Conservation (phyloP, 2,329 filamentous ascomycete genomes). For the Stagonosporopsis cucurbitacearum region DNA sequence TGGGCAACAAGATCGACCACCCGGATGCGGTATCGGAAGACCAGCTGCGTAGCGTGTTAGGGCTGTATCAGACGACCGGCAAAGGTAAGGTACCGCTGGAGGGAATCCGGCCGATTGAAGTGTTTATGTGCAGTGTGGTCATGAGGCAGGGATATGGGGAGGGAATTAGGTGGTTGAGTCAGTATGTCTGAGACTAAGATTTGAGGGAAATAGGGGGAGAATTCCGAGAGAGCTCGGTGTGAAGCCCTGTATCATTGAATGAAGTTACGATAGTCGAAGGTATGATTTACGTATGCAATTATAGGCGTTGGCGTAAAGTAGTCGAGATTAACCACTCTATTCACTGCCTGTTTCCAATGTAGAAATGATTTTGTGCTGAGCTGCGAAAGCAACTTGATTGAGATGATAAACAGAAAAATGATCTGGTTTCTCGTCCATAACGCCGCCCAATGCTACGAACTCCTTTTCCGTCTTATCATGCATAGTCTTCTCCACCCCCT, state of each 20-base stretch:
- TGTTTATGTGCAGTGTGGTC: slow-evolving; percentile 97
- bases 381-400: not conserved
- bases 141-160: slow-evolving; percentile 79
- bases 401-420: not conserved
- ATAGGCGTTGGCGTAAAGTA: slow-evolving; percentile 18
- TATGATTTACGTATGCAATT: slow-evolving; percentile 5
- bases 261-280: not conserved
- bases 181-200: slow-evolving; percentile 49
- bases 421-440: not conserved
- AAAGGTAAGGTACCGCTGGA: slow-evolving; percentile 49
- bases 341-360: not conserved
- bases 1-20: slow-evolving; percentile 99
- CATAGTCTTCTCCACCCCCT: not conserved
- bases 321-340: slow-evolving; percentile 1
- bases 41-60: slow-evolving; percentile 88
- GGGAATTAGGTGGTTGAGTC: slow-evolving; percentile 52
- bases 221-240: too few relatives aligned
- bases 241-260: not conserved
- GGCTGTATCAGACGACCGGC: slow-evolving; percentile 74
- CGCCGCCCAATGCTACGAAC: slow-evolving; percentile 24
- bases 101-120: slow-evolving; percentile 70
- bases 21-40: slow-evolving; percentile 95
- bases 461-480: slow-evolving; percentile 2
- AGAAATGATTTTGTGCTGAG: not conserved
- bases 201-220: too few relatives aligned